Base-by-base conservation (phyloP, 345 rosid genomes). In the Lenwebbia sp. region DNA sequence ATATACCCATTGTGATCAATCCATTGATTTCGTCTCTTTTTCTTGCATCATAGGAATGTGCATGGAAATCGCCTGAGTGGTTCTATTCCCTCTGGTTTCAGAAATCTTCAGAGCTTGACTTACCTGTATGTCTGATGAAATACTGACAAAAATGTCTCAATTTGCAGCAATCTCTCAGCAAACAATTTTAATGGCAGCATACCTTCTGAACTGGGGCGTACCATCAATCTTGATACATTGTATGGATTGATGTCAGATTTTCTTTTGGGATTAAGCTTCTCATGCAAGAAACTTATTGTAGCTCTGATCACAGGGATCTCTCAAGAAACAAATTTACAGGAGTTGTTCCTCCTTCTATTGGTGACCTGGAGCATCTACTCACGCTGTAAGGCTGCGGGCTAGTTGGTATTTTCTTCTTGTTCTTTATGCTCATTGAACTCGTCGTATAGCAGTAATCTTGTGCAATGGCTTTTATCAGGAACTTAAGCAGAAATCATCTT, bases 341-440 rank as follows among this genome's bases (percentile, higher is more conserved):
- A 10, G 87, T 92, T 50, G 30, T 96, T 85, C 99, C 98, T 33
- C 89, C 94, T 89, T 94, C 96, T 82, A 75, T 98, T 84, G 98
- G 99, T 88, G 96, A 89, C 84, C 92, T 98, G 26, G 99, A 98
- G 90, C 99, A 98, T 90, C 98, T 98, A 85, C 98, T 98, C 81
- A 92, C 88, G 17, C 88, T 98, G 99, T 98, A 92, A 89, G 93
- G 83, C 84, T 54, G 5, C 28, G 37, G 81, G 76, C 76, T 65
- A 37, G 47, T 70, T 70, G 78, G 44, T 75, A 11, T 26, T 44
- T 50, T 55, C 78, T 22, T 15, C 5, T 6, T 17, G 0, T 19
- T 58, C 25, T 26, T 75, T 40, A 44, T 28, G 26, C 62, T 19
- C 55, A 50, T 50, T 82, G n/a, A 21, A 83, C 23, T 54, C 8